Base-by-base conservation (phyloP, 2,329 filamentous ascomycete species). In the Incumbomyces delicatus region DNA sequence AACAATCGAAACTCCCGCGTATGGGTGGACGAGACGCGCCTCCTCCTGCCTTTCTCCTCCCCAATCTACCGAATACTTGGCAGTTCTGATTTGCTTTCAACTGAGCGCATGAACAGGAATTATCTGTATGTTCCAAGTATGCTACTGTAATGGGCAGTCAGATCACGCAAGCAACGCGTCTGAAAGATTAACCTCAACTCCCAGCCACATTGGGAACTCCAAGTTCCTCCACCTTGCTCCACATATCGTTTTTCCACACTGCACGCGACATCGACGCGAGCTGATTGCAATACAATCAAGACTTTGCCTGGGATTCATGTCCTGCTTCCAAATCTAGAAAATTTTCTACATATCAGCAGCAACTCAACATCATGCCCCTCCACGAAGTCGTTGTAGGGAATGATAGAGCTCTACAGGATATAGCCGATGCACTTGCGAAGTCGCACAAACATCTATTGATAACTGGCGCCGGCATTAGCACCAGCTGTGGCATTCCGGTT, bases 401-500 rank as follows among this genome's bases (percentile, higher is more conserved):
- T 50, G 66, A 69, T 53, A 68, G 73, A 52, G 66, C 71, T 43
- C 70, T 86, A n/a, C 79, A 82, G 56, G 66, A 75, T 29, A 77
- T 86, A 53, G 81, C 83, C 57, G 75, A 84, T 58, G 65, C 71
- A 2, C 66, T 86, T 37, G 73, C 75, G 52, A 81, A 79, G 60
- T 76, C 82, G 10, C 76, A 74, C 51, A 85, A 83, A 60, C 73
- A 85, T n/a, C 73, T 86, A 7, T 77, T 86, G 16, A 71, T 86
- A 29, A 86, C 83, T 0, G 82, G 83, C 41, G 82, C 82, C 41
- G 82, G 82, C 44, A 86, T 86, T 59, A 84, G 80, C 60, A 86
- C 83, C 42, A 86, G 85, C 60, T 85, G 80, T 52, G 83, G 83
- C 46, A 86, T 86, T 59, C 82, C 82, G 42, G 82, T 85, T 69